phyloP scores from a whole-genome alignment of 371 early-diverging fungal genomes.

The Rhizopus sp. region DNA sequence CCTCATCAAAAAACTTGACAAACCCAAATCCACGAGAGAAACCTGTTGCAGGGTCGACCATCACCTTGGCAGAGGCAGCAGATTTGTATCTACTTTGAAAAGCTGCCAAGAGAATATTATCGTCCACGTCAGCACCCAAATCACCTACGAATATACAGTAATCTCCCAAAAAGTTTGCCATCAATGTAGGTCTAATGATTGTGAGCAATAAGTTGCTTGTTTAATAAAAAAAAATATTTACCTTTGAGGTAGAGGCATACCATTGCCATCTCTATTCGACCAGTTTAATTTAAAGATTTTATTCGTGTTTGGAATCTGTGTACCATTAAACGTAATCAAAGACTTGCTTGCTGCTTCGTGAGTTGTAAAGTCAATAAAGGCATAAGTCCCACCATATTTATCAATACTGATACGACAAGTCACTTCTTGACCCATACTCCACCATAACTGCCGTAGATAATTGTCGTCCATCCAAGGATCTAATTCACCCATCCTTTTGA shows the following conservation, averaged over 20 bases:
- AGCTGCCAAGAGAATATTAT: slow-evolving; percentile 57
- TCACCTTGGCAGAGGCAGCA: slow-evolving; percentile 80
- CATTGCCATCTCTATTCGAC: slow-evolving; percentile 71
- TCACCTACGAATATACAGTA: slow-evolving; percentile 83
- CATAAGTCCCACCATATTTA: slow-evolving; percentile 50
- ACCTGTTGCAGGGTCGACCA: slow-evolving; percentile 76
- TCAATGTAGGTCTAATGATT: background rate
- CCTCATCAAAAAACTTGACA: slow-evolving; percentile 76
- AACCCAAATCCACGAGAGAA: slow-evolving; percentile 82
- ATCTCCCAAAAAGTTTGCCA: slow-evolving; percentile 42
- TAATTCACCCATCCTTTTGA: slow-evolving; percentile 72
- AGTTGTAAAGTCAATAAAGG: slow-evolving; percentile 66
- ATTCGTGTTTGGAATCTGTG: slow-evolving; percentile 73
- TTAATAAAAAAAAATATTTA: background rate
- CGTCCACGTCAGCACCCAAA: slow-evolving; percentile 70
- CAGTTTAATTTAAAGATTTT: slow-evolving; percentile 85
- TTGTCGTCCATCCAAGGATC: slow-evolving; percentile 84
- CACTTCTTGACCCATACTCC: slow-evolving; percentile 63
- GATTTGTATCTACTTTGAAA: slow-evolving; percentile 70
- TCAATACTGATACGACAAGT: slow-evolving; percentile 23
- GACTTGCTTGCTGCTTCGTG: slow-evolving; percentile 63
- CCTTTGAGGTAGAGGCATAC: slow-evolving; percentile 9
- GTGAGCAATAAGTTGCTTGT: background rate
- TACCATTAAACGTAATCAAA: slow-evolving; percentile 68
- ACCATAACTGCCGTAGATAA: slow-evolving; percentile 69